Conservation (phyloP, 2,329 filamentous ascomycete genomes). For the Didymellaceae sp. region DNA sequence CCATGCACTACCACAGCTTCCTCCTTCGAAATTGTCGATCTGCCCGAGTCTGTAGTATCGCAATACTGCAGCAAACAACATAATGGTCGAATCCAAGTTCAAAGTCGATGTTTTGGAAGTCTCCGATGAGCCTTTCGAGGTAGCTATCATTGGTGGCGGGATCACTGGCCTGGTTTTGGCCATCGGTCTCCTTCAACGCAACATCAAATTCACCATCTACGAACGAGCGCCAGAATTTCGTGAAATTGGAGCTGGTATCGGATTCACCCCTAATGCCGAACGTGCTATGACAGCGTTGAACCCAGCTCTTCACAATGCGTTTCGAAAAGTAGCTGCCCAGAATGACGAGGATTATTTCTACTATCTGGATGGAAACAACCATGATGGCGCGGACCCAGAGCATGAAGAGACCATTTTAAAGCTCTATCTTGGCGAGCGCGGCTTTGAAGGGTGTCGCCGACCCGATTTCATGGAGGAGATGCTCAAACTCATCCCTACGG, state of each 20-base stretch:
- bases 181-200: conserved; percentile 19
- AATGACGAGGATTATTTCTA: conserved; percentile 29
- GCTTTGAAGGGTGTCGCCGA: conserved; percentile 22
- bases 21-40: background rate
- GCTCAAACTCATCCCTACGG: conserved; percentile 12
- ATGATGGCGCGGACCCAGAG: conserved; percentile 1
- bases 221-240: conserved; percentile 21
- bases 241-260: conserved; percentile 30
- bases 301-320: conserved; percentile 45
- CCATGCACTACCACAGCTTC: background rate
- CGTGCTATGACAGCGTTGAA: conserved; percentile 59
- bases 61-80: background rate
- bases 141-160: conserved; percentile 32
- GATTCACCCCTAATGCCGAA: conserved; percentile 56
- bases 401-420: conserved; percentile 20
- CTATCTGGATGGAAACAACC: conserved; percentile 16
- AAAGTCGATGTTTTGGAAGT: background rate
- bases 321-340: conserved; percentile 39
- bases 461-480: conserved; percentile 21
- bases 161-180: conserved; percentile 25
- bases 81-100: background rate
- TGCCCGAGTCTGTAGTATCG: background rate
- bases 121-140: background rate
- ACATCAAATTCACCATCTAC: conserved; percentile 24
- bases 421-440: conserved; percentile 20